These are phyloP conservation scores for Phytophthora lateralis DNA, from an alignment of 352 stramenopile species.

Conservation along the genomic window DNA sequence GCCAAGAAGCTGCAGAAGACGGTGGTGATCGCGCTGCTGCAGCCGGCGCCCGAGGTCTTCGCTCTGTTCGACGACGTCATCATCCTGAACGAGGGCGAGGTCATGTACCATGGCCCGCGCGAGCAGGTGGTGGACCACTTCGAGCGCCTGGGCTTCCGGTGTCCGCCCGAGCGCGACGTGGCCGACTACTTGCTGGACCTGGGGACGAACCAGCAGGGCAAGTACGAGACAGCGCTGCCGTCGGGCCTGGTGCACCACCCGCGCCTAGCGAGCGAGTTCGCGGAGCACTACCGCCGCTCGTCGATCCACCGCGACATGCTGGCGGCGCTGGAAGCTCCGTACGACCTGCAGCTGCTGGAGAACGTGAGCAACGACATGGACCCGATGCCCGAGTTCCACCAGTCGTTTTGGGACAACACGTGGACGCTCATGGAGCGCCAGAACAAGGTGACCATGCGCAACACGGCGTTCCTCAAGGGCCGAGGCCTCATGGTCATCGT, in stretches of 20 bases:
- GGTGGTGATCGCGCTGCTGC: constrained; percentile 74
- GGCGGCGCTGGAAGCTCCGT: too few species aligned
- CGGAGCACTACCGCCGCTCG: constrained; percentile 30
- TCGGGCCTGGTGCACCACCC: constrained; percentile 28
- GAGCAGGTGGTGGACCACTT: constrained; percentile 73
- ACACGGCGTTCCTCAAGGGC: constrained; percentile 44
- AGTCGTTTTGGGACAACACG: constrained; percentile 45
- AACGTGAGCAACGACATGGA: constrained; percentile 37
- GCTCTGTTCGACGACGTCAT: constrained; percentile 60
- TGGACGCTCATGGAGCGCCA: constrained; percentile 51
- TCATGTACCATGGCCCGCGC: constrained; percentile 34
- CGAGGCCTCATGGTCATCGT: constrained; percentile 50
- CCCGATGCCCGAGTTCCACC: constrained; percentile 49
- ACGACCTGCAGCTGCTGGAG: constrained; percentile 17
- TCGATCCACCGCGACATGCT: constrained; percentile 44
- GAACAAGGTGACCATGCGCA: constrained; percentile 61
- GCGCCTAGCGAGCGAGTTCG: constrained; percentile 39
- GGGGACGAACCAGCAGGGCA: constrained; percentile 47
- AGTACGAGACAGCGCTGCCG: constrained; percentile 35
- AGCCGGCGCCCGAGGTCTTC: constrained; percentile 75
- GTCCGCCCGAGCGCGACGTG: constrained; percentile 32
- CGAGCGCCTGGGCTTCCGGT: constrained; percentile 49
- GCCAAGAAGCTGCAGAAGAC: constrained; percentile 44
- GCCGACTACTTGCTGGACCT: constrained; percentile 47
- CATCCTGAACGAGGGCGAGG: constrained; percentile 5